phyloP scores from a whole-genome alignment of 495 filamentous ascomycete species.

The Penicillium samsonianum region DNA sequence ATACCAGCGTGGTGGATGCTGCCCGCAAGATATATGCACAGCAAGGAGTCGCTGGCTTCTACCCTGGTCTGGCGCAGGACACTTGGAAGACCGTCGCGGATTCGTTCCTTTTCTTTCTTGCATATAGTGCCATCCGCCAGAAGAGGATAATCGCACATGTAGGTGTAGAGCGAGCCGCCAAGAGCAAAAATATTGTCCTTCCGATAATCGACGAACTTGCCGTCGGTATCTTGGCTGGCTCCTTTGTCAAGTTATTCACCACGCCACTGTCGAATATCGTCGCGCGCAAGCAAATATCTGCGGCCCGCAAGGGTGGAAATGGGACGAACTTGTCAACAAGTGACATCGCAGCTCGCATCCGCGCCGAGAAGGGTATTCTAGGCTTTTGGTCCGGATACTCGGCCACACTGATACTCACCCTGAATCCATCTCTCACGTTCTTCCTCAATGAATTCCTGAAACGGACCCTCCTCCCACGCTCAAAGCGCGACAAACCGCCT shows the following conservation, averaged over 20 bases:
- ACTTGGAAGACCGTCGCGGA: slow-evolving; percentile 72
- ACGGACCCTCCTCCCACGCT: slow-evolving; percentile 52
- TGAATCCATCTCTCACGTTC: slow-evolving; percentile 88
- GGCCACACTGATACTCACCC: slow-evolving; percentile 73
- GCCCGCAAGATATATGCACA: slow-evolving; percentile 68
- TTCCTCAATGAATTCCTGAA: slow-evolving; percentile 74
- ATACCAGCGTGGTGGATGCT: slow-evolving; percentile 66
- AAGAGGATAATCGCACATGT: slow-evolving; percentile 53
- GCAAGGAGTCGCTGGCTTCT: slow-evolving; percentile 74
- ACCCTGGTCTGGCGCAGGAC: slow-evolving; percentile 72
- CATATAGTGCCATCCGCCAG: slow-evolving; percentile 71
- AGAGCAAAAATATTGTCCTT: slow-evolving; percentile 51
- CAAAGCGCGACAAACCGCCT: slow-evolving; percentile 54
- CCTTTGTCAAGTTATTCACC: slow-evolving; percentile 74
- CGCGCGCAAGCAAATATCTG: slow-evolving; percentile 73
- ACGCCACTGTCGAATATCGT: slow-evolving; percentile 84
- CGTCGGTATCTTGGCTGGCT: slow-evolving; percentile 75
- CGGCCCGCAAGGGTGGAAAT: slow-evolving; percentile 38
- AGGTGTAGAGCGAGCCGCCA: slow-evolving; percentile 35
- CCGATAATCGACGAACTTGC: slow-evolving; percentile 71
- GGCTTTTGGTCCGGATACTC: slow-evolving; percentile 94
- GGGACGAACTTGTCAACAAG: slow-evolving; percentile 34
- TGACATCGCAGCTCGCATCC: slow-evolving; percentile 65
- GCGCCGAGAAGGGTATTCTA: slow-evolving; percentile 65
- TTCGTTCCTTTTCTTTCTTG: slow-evolving; percentile 81